Base-by-base conservation (phyloP, 148 eudicot genomes). In the Cornus suecica region DNA sequence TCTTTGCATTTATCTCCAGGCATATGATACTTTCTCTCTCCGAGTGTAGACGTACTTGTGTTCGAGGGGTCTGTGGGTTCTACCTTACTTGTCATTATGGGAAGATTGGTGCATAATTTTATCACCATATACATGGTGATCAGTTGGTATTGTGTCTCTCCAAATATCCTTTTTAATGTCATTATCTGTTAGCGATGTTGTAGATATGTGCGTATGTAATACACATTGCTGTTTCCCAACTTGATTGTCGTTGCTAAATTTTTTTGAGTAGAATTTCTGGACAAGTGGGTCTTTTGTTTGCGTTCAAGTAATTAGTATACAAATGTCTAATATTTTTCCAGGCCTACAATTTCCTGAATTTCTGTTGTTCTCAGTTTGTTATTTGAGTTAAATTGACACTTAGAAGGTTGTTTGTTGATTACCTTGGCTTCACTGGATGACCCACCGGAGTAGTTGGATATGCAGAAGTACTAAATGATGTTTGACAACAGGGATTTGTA, bases 371-470 rank as follows among this genome's bases (percentile, higher is more conserved):
- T 27, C 32, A 18, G 62, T 64, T 37, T 37, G 42, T 73, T 29
- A 10, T 76, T 71, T 45, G 64, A 66, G 29, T 42, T 34, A n/a
- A 65, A 8, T 58, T 71, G 58, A 22, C 41, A 11, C 62, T 13
- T 14, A 10, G 77, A 73, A 62, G 77, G 77, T 23, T 66, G 56
- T 8, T 67, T 67, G 63, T 76, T 31, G 66, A 48, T 81, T 68
- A 24, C 54, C 34, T 56, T 42, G 76, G 76, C 48, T 68, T 80
- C 79, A 71, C 45, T 37, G 15, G 76, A 69, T 66, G 76, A 54
- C 7, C 24, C 24, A 4, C 62, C n/a, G 31, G 24, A 25, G 27
- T 58, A 42, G 34, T 60, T 37, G 9, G 23, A 25, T 54, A 32
- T 76, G 72, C 11, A 69, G 61, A 48, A 48, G 3, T 13, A 1